Base-by-base conservation (phyloP, 2,329 filamentous ascomycete species). In the Reticulascus tulasneorum region DNA sequence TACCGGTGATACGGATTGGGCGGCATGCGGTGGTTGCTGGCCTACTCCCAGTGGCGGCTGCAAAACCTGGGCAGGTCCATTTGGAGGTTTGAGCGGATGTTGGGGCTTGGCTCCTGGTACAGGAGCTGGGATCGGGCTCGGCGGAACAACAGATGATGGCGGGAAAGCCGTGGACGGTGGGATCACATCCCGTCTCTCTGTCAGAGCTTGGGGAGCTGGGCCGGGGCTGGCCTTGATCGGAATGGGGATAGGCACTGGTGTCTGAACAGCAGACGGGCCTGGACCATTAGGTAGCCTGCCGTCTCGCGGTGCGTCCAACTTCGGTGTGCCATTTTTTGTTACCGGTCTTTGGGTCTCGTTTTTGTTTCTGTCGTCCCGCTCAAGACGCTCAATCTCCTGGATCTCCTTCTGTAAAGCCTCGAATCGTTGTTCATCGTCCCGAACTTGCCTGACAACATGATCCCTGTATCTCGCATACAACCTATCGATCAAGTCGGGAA, bases 391-490 rank as follows among this genome's bases (percentile, higher is more conserved):
- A 31, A 93, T 72, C 39, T 80, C 72, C 24, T 70, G 65, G 33
- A 94, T 77, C 47, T 95, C 84, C 40, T 69, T 69, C 56, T 80
- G 75, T 27, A 91, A 62, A 13, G 64, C 63, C 18, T 75, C 71
- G 53, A 83, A 84, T 33, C 68, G 71, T 40, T 70, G 72, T 64
- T 96, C 90, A 44, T 93, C 83, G 37, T 84, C 77, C 40, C 75
- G 71, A 40, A 96, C 86, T 51, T 83, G 75, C 37, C 69, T 66
- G n/a, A 88, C 73, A 31, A 83, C 69, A 27, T 82, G 68, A 29
- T 84, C 77, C 45, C 81, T 75, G 56, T 94, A 96, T 44, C 77
- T 73, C 10, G 76, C 72, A 55, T 93, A 94, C 2, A 95, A 70
- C 46, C 82, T 79, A 38, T 82, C 71, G 30, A 94, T 75, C 28